These are phyloP conservation scores for Lichtheimia hyalospora DNA, from an alignment of 371 early-diverging fungal genomes.

Conservation along the genomic window DNA sequence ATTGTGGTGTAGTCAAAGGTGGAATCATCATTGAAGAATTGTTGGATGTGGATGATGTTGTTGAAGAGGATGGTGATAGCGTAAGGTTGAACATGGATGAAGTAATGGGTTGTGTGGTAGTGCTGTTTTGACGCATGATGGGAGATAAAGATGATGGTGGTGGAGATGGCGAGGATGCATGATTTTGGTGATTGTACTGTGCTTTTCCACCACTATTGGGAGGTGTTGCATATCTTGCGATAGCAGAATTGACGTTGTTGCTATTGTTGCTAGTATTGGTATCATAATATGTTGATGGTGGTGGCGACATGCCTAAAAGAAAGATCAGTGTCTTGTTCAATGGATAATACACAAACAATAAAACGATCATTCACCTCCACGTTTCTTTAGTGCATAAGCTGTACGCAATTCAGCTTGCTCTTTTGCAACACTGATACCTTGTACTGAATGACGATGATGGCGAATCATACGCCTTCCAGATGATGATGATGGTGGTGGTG, in stretches of 20 bases:
- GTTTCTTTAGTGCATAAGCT: slow-evolving; percentile 7
- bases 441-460: slow-evolving; percentile 47
- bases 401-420: slow-evolving; percentile 38
- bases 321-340: not conserved
- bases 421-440: slow-evolving; percentile 46
- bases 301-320: slow-evolving; percentile 1
- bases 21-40: slow-evolving; percentile 14
- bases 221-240: slow-evolving; percentile 7
- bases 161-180: slow-evolving; percentile 1
- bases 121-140: slow-evolving; percentile 6
- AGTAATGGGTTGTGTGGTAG: slow-evolving; percentile 16
- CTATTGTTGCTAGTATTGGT: not conserved
- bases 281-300: not conserved
- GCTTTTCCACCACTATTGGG: slow-evolving; percentile 5
- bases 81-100: slow-evolving; percentile 45
- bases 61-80: slow-evolving; percentile 34
- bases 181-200: not conserved
- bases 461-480: slow-evolving; percentile 14
- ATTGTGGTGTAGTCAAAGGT: not conserved
- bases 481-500: not conserved
- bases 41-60: slow-evolving; percentile 20
- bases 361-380: not conserved
- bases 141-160: slow-evolving; percentile 16
- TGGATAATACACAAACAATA: not conserved
- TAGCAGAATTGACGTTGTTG: not conserved